Evolutionary conservation across 176 grass and related monocot species (phyloP).

Genomic region (Triticum aestivum): DNA sequence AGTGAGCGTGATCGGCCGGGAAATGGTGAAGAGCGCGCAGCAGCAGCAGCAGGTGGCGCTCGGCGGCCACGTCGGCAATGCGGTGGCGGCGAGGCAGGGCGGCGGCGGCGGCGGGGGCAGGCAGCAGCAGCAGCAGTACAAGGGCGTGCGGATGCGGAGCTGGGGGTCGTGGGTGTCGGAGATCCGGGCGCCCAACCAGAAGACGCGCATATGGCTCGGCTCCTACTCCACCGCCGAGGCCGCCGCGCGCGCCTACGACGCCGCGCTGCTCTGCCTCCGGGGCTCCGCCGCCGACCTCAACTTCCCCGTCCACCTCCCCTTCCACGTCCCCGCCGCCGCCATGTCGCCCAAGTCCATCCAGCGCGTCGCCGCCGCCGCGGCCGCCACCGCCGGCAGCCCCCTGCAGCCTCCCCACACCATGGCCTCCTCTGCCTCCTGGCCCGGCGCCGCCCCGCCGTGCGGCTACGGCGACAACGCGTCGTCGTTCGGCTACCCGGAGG

Average conservation of each 20-base stretch:
- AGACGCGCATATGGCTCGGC: constrained; percentile 96
- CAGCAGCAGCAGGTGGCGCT: constrained; percentile 18
- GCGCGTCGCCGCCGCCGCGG: constrained; percentile 66
- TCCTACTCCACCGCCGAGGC: constrained; percentile 95
- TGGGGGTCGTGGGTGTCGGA: constrained; percentile 99
- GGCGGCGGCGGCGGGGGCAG: constrained; percentile 7
- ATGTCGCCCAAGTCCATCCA: constrained; percentile 99
- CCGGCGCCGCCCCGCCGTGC: background rate
- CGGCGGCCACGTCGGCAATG: constrained; percentile 2
- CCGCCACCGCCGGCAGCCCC: constrained; percentile 47
- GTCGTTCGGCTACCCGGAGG: constrained; percentile 42
- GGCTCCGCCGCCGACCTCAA: constrained; percentile 89
- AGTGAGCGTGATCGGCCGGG: background rate
- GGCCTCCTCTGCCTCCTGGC: background rate
- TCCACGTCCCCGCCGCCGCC: constrained; percentile 57
- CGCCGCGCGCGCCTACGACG: constrained; percentile 92
- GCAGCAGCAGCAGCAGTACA: constrained; percentile 63
- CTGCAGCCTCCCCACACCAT: background rate
- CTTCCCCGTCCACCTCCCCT: constrained; percentile 70
- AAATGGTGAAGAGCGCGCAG: constrained; percentile 61
- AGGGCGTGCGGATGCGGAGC: constrained; percentile 91
- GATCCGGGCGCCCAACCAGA: constrained; percentile 91
- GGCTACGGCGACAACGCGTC: constrained; percentile 19
- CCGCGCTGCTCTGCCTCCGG: constrained; percentile 91
- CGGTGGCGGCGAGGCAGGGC: constrained; percentile 10